Evolutionary conservation across 805 yeast genomes (phyloP).

Genomic region (Myxozyma mucilagina): DNA sequence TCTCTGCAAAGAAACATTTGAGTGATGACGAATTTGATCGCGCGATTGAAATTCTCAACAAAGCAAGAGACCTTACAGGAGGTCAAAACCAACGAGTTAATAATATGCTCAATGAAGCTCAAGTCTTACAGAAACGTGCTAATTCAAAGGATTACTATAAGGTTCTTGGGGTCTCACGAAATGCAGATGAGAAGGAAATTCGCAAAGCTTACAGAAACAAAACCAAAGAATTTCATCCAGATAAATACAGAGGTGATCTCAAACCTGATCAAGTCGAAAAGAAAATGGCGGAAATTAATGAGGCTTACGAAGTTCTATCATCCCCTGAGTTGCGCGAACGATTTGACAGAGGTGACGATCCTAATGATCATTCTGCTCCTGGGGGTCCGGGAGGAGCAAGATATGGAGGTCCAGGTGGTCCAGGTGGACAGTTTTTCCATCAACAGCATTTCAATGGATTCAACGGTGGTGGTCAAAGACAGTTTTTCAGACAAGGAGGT

Average conservation of each 20-base stretch:
- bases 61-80: slow-evolving; percentile 29
- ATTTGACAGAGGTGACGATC: slow-evolving; percentile 66
- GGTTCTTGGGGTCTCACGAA: slow-evolving; percentile 62
- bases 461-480: slow-evolving; percentile 13
- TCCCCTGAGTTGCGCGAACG: slow-evolving; percentile 61
- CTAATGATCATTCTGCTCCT: slow-evolving; percentile 39
- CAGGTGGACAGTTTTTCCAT: slow-evolving; percentile 13
- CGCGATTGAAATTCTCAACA: slow-evolving; percentile 36
- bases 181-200: slow-evolving; percentile 70
- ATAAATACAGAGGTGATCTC: slow-evolving; percentile 73
- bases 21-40: slow-evolving; percentile 33
- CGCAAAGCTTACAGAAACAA: slow-evolving; percentile 77
- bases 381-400: slow-evolving; percentile 4
- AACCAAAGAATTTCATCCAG: slow-evolving; percentile 87
- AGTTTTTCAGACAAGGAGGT: slow-evolving; percentile 4
- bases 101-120: slow-evolving; percentile 36
- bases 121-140: slow-evolving; percentile 39
- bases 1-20: slow-evolving; percentile 28
- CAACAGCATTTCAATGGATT: slow-evolving; percentile 12
- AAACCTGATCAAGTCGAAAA: slow-evolving; percentile 68
- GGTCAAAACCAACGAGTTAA: slow-evolving; percentile 29
- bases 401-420: neutral
- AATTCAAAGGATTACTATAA: slow-evolving; percentile 75
- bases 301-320: slow-evolving; percentile 84
- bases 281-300: slow-evolving; percentile 89